These are phyloP conservation scores for Rhynchospora breviuscula DNA, from an alignment of 176 grass and related monocot species.

Conservation along the genomic window DNA sequence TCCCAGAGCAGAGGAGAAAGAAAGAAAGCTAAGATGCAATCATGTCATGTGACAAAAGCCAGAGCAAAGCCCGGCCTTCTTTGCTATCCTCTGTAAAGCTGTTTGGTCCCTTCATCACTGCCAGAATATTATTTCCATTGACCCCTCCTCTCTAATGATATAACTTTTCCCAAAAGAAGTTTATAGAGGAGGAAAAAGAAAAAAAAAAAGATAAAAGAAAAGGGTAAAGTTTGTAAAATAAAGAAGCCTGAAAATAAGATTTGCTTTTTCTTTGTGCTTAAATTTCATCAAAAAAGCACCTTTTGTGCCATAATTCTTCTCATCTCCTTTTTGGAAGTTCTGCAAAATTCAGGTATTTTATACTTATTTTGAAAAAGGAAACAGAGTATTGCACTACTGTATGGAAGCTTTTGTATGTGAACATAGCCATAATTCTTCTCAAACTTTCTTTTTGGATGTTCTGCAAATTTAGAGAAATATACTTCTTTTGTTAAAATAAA, in stretches of 20 bases:
- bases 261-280: conserved; percentile 16
- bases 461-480: background rate
- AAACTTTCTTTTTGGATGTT: too few species aligned
- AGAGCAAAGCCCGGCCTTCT: conserved; percentile 7
- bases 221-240: conserved; percentile 15
- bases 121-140: conserved; percentile 14
- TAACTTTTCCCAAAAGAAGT: conserved; percentile 12
- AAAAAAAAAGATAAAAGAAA: background rate
- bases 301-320: conserved; percentile 25
- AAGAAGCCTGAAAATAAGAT: conserved; percentile 18
- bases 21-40: background rate
- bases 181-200: background rate
- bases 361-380: background rate
- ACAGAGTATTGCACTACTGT: background rate
- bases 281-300: conserved; percentile 15
- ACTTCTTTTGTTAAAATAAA: background rate
- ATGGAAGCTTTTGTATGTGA: background rate
- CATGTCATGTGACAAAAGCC: conserved; percentile 28
- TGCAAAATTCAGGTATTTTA: conserved; percentile 11
- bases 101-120: conserved; percentile 14
- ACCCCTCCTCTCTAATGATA: background rate
- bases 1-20: background rate
- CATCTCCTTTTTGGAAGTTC: conserved; percentile 22
- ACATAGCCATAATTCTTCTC: too few species aligned
- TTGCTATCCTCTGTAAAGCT: conserved; percentile 22